Evolutionary conservation across 352 stramenopile species (phyloP).

Genomic region (Blastocystis sp.): DNA sequence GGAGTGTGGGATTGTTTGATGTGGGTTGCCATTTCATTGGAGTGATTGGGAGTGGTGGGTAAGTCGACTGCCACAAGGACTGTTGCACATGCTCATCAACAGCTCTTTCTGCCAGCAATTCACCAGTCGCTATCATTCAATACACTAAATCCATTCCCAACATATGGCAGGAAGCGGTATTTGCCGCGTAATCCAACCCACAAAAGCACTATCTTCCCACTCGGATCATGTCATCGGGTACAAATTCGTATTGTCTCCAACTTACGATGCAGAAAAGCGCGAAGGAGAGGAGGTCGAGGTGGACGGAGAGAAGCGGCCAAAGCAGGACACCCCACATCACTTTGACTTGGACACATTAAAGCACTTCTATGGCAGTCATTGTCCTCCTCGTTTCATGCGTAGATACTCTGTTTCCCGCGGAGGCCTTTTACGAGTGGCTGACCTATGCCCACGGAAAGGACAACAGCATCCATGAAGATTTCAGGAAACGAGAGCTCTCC

Average conservation of each 20-base stretch:
- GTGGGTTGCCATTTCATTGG: no score
- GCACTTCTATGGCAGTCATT: constrained; percentile 5
- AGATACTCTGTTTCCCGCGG: constrained; percentile 45
- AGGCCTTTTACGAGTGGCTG: constrained; percentile 57
- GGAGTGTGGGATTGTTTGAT: no score
- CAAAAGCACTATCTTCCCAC: no score
- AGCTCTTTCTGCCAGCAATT: no score
- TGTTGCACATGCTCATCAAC: no score
- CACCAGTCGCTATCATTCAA: no score
- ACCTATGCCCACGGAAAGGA: constrained; percentile 57
- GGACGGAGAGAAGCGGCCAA: not conserved
- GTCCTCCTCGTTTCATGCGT: not conserved
- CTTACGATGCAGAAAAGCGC: constrained; percentile 12
- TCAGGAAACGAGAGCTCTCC: constrained; percentile 90
- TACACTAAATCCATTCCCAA: no score
- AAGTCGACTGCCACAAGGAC: no score
- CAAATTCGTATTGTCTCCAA: not conserved
- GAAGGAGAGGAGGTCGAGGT: not conserved
- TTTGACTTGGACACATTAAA: constrained; percentile 10
- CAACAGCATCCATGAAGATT: constrained; percentile 70
- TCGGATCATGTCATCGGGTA: no score
- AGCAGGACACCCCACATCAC: not conserved
- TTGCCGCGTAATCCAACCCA: no score
- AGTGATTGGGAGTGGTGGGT: no score
- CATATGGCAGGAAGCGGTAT: no score